Percentiles rank a stretch among this genome's conserved stretches.
Evolutionary conservation across 2,329 filamentous ascomycete genomes (phyloP).

Genomic region (Sporothrix euskadiensis): DNA sequence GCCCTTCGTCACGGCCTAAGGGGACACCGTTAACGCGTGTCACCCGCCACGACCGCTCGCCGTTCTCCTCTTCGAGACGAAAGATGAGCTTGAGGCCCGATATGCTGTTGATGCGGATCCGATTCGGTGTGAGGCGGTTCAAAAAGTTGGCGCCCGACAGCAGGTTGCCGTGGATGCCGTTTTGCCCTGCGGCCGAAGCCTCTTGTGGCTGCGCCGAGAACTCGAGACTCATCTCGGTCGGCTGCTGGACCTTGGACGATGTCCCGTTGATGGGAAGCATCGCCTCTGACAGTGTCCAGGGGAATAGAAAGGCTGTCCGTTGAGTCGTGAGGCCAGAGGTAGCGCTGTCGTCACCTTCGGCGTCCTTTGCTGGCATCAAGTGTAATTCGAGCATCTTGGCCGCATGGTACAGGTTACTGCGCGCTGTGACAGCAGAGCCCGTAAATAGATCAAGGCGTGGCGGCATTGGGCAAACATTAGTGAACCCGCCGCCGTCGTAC

Average conservation of each 20-base stretch:
- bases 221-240: slow-evolving; percentile 68
- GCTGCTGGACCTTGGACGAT: slow-evolving; percentile 70
- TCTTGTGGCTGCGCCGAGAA: slow-evolving; percentile 56
- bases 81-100: slow-evolving; percentile 65
- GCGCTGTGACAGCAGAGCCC: slow-evolving; percentile 75
- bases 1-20: slow-evolving; percentile 82
- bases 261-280: slow-evolving; percentile 75
- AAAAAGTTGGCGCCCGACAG: slow-evolving; percentile 44
- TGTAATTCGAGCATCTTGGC: slow-evolving; percentile 82
- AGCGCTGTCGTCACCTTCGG: neutral
- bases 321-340: too few species aligned
- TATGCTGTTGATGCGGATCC: slow-evolving; percentile 53
- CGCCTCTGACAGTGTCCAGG: slow-evolving; percentile 82
- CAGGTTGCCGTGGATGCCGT: neutral
- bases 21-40: slow-evolving; percentile 78
- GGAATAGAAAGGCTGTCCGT: slow-evolving; percentile 70
- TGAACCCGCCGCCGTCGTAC: slow-evolving; percentile 50
- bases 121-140: slow-evolving; percentile 47
- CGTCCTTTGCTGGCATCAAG: slow-evolving; percentile 44
- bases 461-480: slow-evolving; percentile 66
- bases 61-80: slow-evolving; percentile 59
- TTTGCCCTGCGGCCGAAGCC: slow-evolving; percentile 34
- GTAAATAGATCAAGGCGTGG: slow-evolving; percentile 63
- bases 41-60: slow-evolving; percentile 63
- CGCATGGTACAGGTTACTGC: slow-evolving; percentile 83